Percentiles rank a stretch among this genome's conserved stretches.
phyloP scores from a whole-genome alignment of 805 yeast species.

The Sporopachydermia lactativora region DNA sequence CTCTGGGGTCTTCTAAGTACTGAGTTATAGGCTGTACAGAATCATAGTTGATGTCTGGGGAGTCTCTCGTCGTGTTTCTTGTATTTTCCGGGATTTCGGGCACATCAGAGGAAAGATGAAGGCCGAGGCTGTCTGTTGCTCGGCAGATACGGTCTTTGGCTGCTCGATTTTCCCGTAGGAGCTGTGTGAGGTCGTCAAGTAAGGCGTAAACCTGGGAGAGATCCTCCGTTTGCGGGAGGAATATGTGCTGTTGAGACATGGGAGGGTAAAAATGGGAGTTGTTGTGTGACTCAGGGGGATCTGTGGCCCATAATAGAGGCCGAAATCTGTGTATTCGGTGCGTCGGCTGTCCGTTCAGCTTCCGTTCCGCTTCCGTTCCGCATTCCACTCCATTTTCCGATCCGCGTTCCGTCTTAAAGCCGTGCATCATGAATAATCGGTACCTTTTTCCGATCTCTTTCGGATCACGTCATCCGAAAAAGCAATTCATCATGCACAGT shows the following conservation, averaged over 20 bases:
- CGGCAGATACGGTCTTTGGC: background rate
- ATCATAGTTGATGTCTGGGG: background rate
- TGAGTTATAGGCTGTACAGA: background rate
- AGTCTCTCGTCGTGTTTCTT: background rate
- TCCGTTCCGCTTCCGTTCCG: too few relatives aligned
- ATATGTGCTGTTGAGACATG: slow-evolving; percentile 1
- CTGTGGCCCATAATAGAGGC: too few relatives aligned
- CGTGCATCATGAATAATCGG: too few relatives aligned
- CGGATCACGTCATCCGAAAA: too few relatives aligned
- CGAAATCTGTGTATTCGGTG: too few relatives aligned
- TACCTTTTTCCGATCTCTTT: too few relatives aligned
- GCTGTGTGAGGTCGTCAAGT: background rate
- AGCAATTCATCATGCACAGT: too few relatives aligned
- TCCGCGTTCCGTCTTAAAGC: too few relatives aligned
- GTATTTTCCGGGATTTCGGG: background rate
- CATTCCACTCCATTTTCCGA: too few relatives aligned
- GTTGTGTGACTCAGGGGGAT: too few relatives aligned
- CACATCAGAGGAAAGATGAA: background rate
- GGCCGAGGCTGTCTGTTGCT: background rate
- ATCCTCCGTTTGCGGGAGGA: background rate
- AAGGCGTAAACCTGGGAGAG: background rate
- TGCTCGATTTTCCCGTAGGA: background rate
- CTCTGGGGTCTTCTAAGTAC: background rate
- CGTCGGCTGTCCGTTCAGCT: too few relatives aligned
- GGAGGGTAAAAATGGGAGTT: background rate